Evolutionary conservation across 805 yeast species (phyloP).

Genomic region (Schwanniomyces sp.): DNA sequence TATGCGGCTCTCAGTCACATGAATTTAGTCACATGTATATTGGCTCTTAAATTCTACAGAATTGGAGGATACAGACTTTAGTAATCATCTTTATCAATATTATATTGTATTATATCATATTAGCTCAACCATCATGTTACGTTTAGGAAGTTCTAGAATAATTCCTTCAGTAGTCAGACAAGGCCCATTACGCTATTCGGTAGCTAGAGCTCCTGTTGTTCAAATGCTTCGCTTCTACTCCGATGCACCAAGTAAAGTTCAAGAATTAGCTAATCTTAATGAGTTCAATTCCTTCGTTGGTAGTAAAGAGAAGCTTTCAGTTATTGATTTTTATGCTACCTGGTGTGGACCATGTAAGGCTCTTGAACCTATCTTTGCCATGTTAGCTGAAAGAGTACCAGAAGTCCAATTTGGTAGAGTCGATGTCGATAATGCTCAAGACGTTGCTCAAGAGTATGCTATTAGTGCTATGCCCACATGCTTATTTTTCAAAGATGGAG

Average conservation of each 20-base stretch:
- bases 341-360: slow-evolving; percentile 50
- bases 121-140: not conserved
- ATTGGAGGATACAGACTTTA: not conserved
- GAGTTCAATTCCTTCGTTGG: slow-evolving; percentile 25
- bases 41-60: not conserved
- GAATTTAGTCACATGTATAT: not conserved
- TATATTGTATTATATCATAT: not conserved
- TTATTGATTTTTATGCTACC: slow-evolving; percentile 43
- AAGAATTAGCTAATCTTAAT: slow-evolving; percentile 25
- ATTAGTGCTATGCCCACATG: slow-evolving; percentile 80
- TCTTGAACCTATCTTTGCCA: slow-evolving; percentile 36
- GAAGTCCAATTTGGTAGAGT: slow-evolving; percentile 65
- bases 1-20: slow-evolving; percentile 2
- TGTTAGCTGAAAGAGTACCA: slow-evolving; percentile 33
- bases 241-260: slow-evolving; percentile 14
- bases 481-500: slow-evolving; percentile 59
- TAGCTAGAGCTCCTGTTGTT: not conserved
- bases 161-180: not conserved
- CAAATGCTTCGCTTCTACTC: slow-evolving; percentile 2
- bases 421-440: slow-evolving; percentile 65
- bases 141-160: not conserved
- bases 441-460: slow-evolving; percentile 60
- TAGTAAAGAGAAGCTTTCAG: slow-evolving; percentile 24
- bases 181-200: not conserved
- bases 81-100: not conserved